phyloP scores from a whole-genome alignment of 805 yeast species.

The Ogataea nonfermentans region DNA sequence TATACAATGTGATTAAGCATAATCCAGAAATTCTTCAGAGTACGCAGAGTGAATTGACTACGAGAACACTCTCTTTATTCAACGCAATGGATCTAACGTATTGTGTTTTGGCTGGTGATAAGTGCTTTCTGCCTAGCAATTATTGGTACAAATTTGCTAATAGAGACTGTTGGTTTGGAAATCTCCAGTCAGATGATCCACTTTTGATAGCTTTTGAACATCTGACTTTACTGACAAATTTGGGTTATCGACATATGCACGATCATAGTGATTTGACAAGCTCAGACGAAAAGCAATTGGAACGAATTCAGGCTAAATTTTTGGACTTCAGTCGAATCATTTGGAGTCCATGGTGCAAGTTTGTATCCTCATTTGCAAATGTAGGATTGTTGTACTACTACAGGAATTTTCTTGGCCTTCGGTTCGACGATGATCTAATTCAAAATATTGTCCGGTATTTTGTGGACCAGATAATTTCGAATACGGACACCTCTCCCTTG shows the following conservation, averaged over 20 bases:
- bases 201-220: conserved; percentile 33
- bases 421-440: conserved; percentile 12
- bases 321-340: not conserved
- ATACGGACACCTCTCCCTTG: not conserved
- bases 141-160: conserved; percentile 25
- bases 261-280: not conserved
- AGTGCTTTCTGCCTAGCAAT: conserved; percentile 17
- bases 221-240: conserved; percentile 16
- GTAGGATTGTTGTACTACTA: conserved; percentile 25
- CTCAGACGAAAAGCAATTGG: not conserved
- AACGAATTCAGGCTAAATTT: not conserved
- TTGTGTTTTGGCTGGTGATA: conserved; percentile 24
- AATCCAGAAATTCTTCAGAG: conserved; percentile 14
- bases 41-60: conserved; percentile 12
- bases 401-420: conserved; percentile 16
- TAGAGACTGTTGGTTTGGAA: conserved; percentile 32
- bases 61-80: conserved; percentile 28
- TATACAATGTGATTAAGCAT: conserved; percentile 14
- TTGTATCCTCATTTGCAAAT: conserved; percentile 25
- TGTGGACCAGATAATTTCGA: conserved; percentile 3
- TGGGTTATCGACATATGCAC: conserved; percentile 8
- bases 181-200: conserved; percentile 24
- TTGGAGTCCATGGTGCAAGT: conserved; percentile 20
- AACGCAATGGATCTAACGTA: conserved; percentile 29
- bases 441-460: conserved; percentile 20